These are phyloP conservation scores for Myriosclerotinia curreyana DNA, from an alignment of 2,329 filamentous ascomycete genomes.

Conservation along the genomic window DNA sequence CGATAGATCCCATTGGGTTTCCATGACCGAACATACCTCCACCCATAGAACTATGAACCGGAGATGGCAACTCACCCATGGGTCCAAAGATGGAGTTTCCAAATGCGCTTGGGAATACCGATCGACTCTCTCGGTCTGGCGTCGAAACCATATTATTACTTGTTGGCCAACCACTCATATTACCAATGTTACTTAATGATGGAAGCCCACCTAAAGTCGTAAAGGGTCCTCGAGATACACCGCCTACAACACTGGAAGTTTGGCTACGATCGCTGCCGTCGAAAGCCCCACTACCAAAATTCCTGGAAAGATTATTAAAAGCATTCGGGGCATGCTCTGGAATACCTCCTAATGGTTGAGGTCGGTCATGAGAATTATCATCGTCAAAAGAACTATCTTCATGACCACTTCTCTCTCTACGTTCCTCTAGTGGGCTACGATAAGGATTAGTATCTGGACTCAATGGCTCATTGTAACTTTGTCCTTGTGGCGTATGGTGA, in stretches of 20 bases:
- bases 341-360: slow-evolving; percentile 52
- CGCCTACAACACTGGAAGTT: slow-evolving; percentile 79
- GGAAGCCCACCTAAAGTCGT: slow-evolving; percentile 58
- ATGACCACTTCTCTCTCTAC: slow-evolving; percentile 54
- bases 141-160: slow-evolving; percentile 62
- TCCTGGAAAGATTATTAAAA: slow-evolving; percentile 55
- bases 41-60: slow-evolving; percentile 55
- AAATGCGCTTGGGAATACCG: slow-evolving; percentile 58
- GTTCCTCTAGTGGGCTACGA: slow-evolving; percentile 72
- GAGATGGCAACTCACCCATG: slow-evolving; percentile 75
- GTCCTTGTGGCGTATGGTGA: slow-evolving; percentile 40
- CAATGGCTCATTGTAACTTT: slow-evolving; percentile 62
- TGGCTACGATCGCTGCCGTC: slow-evolving; percentile 87
- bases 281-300: slow-evolving; percentile 44
- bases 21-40: slow-evolving; percentile 68
- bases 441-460: slow-evolving; percentile 97
- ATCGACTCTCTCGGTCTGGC: slow-evolving; percentile 60
- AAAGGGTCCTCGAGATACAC: slow-evolving; percentile 57
- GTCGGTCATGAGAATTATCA: slow-evolving; percentile 46
- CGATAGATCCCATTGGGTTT: slow-evolving; percentile 53
- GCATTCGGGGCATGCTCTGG: slow-evolving; percentile 48
- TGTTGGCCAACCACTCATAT: slow-evolving; percentile 46
- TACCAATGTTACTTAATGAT: slow-evolving; percentile 49
- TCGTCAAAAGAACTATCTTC: slow-evolving; percentile 42
- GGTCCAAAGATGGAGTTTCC: slow-evolving; percentile 78